A percentile compares a stretch with the other conserved stretches of the same genome.
phyloP scores from a whole-genome alignment of 129 eudicot genomes.

The Centella asiatica region DNA sequence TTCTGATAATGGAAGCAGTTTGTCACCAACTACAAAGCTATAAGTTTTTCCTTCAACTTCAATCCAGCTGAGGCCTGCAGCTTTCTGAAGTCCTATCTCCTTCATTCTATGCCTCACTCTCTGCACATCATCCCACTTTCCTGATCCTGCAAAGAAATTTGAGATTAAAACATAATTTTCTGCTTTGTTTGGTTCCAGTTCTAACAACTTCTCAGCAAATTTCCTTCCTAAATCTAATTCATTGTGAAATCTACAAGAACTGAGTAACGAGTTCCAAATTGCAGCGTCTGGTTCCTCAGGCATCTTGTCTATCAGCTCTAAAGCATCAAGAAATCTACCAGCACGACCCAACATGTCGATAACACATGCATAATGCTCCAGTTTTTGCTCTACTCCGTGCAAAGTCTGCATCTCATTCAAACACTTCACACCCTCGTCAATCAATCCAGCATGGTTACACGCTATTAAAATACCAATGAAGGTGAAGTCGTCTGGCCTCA shows the following conservation, averaged over 20 bases:
- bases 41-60: slow-evolving; percentile 43
- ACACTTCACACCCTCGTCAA: slow-evolving; percentile 36
- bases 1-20: slow-evolving; percentile 16
- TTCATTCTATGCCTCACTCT: slow-evolving; percentile 41
- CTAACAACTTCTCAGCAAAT: slow-evolving; percentile 30
- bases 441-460: slow-evolving; percentile 51
- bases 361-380: slow-evolving; percentile 64
- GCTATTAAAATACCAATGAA: slow-evolving; percentile 46
- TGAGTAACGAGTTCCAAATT: slow-evolving; percentile 56
- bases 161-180: slow-evolving; percentile 48
- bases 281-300: slow-evolving; percentile 41
- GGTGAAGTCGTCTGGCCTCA: slow-evolving; percentile 48
- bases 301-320: slow-evolving; percentile 37
- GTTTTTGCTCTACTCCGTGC: slow-evolving; percentile 36
- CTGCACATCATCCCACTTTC: slow-evolving; percentile 54
- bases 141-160: slow-evolving; percentile 40
- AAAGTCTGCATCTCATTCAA: slow-evolving; percentile 38
- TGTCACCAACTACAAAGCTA: slow-evolving; percentile 41
- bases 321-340: slow-evolving; percentile 35
- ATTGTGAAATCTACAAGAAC: slow-evolving; percentile 47
- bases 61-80: slow-evolving; percentile 55
- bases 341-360: slow-evolving; percentile 66
- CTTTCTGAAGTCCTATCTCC: slow-evolving; percentile 33
- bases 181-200: slow-evolving; percentile 41
- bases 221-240: slow-evolving; percentile 36